Evolutionary conservation across 2,329 filamentous ascomycete genomes (phyloP), one percentile per base, ranked within the genome.

Genomic region (Xylaria hypoxylon): DNA sequence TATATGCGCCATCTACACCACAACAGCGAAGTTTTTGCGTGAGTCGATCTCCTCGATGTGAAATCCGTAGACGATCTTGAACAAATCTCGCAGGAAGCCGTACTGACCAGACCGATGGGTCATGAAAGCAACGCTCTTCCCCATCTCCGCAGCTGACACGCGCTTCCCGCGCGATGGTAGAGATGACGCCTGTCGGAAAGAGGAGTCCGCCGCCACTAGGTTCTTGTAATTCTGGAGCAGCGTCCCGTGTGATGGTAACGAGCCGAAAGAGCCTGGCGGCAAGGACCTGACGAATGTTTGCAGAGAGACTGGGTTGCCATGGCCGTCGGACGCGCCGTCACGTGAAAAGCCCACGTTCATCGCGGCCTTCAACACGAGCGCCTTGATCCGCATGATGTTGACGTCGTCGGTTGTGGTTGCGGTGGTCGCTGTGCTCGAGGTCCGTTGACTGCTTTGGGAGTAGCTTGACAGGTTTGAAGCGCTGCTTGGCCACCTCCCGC

Each of bases 31-130:
- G 63, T 85, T 87, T 74, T 92, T 91, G 70, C 90, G 84, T 60
- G 84, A 81, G 52, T 91, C 88, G 0, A 88, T 90, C 73, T 97
- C 94, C 62, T 97, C 93, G 17, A 93, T 80, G 53, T 90, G 87
- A 75, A 95, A 95, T 3, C 93, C 92, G 77, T 96, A 97, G 2
- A 97, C 93, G 45, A 95, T 84, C 59, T 88, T 87, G 80, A 92
- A 97, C 15, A 97, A 83, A 73, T 97, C 94, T 56, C 89, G 85
- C 69, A 97, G 81, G 84, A 95, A 97, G 8, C 83, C 83, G 78
- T 96, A 96, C 73, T 94, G 89, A 63, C 88, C 85, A 31, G 85
- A 85, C 42, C 87, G 89, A 63, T 88, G 84, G 59, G 87, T 87
- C 87, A 97, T 92, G 83, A 90, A 90, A 59, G 86, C 84, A 6